A percentile compares a stretch with the other conserved stretches of the same genome.
Conservation (phyloP, 768 basidiomycete genomes). For the Gyrodon lividus region DNA sequence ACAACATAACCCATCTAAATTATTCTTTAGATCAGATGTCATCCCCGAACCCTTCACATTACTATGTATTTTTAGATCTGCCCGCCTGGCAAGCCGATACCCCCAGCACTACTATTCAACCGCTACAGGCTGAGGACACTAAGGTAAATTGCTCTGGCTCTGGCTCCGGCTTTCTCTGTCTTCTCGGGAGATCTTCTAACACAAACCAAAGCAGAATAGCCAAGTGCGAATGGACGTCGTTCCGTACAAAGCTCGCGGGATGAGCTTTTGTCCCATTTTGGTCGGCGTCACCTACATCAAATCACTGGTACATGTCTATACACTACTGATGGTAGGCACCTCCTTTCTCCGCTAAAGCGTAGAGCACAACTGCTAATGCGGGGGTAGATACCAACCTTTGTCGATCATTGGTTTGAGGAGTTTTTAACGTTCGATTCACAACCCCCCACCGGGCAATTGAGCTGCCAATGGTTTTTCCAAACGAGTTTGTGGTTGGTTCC, state of each 20-base stretch:
- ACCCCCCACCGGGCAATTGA: neutral
- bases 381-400: conserved; percentile 17
- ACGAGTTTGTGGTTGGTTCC: conserved; percentile 6
- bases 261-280: conserved; percentile 23
- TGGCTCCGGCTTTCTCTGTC: too few relatives aligned
- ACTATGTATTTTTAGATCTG: neutral
- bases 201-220: neutral
- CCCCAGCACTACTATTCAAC: too few relatives aligned
- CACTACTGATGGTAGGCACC: conserved; percentile 21
- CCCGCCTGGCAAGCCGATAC: neutral
- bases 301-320: conserved; percentile 20
- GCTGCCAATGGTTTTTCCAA: conserved; percentile 1
- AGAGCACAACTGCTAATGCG: conserved; percentile 2
- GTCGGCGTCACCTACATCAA: conserved; percentile 10
- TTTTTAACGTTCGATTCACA: conserved; percentile 10
- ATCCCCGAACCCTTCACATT: neutral
- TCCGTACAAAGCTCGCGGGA: conserved; percentile 8
- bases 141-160: conserved; percentile 1
- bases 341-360: neutral
- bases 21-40: neutral
- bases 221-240: neutral
- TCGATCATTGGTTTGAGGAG: conserved; percentile 24
- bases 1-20: neutral
- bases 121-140: too few relatives aligned
- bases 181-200: neutral